Percentiles rank a stretch among this genome's conserved stretches.
Conservation (phyloP, 169 alveolate species). For the Plasmodium ovale region DNA sequence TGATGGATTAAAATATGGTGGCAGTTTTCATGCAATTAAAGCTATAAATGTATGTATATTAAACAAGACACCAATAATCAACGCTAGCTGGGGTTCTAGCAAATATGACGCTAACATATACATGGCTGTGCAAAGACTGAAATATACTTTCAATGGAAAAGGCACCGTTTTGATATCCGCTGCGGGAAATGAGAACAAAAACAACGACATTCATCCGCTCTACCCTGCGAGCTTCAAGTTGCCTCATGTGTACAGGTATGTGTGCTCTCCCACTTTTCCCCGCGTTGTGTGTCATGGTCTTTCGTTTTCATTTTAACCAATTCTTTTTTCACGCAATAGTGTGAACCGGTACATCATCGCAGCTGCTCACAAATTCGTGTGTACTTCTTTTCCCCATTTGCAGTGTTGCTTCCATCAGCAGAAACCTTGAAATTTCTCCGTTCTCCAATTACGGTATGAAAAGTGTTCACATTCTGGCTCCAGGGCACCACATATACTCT, state of each 20-base stretch:
- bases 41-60: constrained; percentile 70
- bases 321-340: no score
- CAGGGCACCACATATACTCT: constrained; percentile 78
- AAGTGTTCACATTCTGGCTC: constrained; percentile 77
- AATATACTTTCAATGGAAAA: constrained; percentile 53
- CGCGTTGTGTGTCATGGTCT: no score
- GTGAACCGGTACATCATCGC: no score
- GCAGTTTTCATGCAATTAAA: constrained; percentile 67
- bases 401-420: constrained; percentile 72
- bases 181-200: constrained; percentile 54
- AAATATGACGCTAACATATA: constrained; percentile 30
- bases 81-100: constrained; percentile 76
- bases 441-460: constrained; percentile 76
- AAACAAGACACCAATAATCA: constrained; percentile 62
- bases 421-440: constrained; percentile 58
- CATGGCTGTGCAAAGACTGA: constrained; percentile 43
- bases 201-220: constrained; percentile 39
- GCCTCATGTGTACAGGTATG: constrained; percentile 57
- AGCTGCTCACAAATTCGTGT: no score
- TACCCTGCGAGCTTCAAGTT: constrained; percentile 48
- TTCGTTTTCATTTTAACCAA: background rate
- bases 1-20: constrained; percentile 58
- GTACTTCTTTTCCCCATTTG: background rate
- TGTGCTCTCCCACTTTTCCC: background rate
- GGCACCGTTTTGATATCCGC: constrained; percentile 54